A percentile compares a stretch with the other conserved stretches of the same genome.
Conservation (phyloP, 108 stramenopile genomes). For the Parmales sp. region DNA sequence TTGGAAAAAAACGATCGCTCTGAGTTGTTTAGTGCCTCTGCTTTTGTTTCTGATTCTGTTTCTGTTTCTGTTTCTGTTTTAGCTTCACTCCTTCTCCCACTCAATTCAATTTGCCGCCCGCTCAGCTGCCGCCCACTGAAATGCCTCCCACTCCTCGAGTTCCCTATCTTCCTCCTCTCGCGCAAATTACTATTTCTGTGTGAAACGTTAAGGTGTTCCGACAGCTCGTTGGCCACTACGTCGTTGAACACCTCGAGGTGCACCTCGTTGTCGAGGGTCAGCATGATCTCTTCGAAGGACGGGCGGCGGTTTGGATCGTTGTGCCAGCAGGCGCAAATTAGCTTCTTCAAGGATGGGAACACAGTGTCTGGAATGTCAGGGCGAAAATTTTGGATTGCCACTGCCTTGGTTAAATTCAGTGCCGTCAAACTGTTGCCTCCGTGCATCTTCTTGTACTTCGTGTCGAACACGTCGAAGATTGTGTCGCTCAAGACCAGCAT, state of each 20-base stretch:
- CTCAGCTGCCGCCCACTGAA: no score
- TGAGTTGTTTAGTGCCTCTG: no score
- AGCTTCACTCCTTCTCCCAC: no score
- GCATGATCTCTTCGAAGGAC: not conserved
- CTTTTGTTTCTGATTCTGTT: no score
- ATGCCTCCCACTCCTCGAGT: no score
- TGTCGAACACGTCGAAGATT: constrained; percentile 5
- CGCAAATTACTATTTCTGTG: no score
- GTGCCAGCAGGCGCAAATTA: not conserved
- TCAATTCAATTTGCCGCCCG: no score
- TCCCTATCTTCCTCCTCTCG: no score
- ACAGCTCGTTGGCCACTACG: not conserved
- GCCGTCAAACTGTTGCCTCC: not conserved
- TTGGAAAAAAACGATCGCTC: no score
- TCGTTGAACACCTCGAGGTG: not conserved
- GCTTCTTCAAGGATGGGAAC: not conserved
- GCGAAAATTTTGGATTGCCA: not conserved
- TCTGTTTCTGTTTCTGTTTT: no score
- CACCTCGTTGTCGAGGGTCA: not conserved
- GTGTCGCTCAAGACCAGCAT: constrained; percentile 1
- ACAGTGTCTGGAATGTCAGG: not conserved
- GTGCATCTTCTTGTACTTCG: not conserved
- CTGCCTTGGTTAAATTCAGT: not conserved
- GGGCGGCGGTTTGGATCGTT: not conserved
- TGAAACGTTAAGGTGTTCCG: no score